Evolutionary conservation across 306 rosid species (phyloP), one percentile per base, ranked within the genome.

Genomic region (Cicer judaicum): DNA sequence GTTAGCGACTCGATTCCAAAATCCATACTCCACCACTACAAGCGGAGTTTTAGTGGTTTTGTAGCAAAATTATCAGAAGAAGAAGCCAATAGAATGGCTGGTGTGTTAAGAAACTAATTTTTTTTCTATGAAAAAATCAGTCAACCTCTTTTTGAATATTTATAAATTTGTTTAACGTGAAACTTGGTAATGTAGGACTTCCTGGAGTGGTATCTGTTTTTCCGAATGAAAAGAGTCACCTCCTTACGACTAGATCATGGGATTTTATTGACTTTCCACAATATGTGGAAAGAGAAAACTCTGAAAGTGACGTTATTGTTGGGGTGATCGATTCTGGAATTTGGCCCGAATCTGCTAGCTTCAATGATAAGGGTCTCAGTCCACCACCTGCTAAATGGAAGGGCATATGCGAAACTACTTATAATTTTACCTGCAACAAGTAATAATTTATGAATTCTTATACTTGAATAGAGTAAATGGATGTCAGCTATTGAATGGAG

Each of bases 321-420:
- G 90, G 92, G 18, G 42, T 89, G 34, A 1, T 89, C 0, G 92
- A 87, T 79, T 0, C 69, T 0, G 90, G 90, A 70, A 70, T 84
- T 24, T 87, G 95, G 91, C 88, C 88, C 1, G 91, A 87, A 43
- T 79, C 85, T 0, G 53, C 64, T 0, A 89, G 95, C 38, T 87
- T 89, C 40, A 53, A 4, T 57, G 92, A 80, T 10, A 52, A 41
- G 12, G 88, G 89, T 8, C 77, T 70, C 0, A 44, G 87, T 40
- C 85, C 89, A 2, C 86, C 89, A 6, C 95, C 90, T 0, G 49
- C n/a, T 1, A 87, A 79, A 85, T 89, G 95, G 92, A 89, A 71
- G 76, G 95, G 95, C 5, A 10, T 61, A 0, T 87, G 89, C 19
- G 78, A 77, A 78, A 14, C 63, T 43, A 12, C 63, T 43, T 24